A percentile compares a stretch with the other conserved stretches of the same genome.
Conservation (phyloP, 176 grass and related monocot genomes). For the Oryza nivara region DNA sequence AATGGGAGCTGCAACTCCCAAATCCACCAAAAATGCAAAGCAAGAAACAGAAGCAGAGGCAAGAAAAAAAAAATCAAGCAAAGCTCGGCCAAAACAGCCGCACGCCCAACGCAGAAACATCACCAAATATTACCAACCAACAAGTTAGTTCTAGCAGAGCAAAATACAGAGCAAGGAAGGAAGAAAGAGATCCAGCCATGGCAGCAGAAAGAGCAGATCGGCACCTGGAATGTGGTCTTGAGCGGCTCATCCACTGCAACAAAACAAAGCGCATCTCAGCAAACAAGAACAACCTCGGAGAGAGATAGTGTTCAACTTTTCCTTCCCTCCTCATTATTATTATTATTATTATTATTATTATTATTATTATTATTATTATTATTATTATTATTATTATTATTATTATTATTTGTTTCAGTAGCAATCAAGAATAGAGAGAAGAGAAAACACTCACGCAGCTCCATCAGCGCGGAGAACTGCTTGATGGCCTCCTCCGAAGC, state of each 20-base stretch:
- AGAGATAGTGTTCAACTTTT: background rate
- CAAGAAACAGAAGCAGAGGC: background rate
- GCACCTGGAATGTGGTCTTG: constrained; percentile 89
- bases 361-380: too few species aligned
- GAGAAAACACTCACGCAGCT: constrained; percentile 55
- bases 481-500: constrained; percentile 77
- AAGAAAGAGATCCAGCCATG: constrained; percentile 33
- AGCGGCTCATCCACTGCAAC: constrained; percentile 76
- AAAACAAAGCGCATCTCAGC: constrained; percentile 41
- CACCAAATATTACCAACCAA: background rate
- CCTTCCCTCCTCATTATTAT: too few species aligned
- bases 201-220: constrained; percentile 41
- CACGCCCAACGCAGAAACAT: too few species aligned
- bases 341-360: too few species aligned
- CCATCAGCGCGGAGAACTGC: constrained; percentile 81
- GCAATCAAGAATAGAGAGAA: background rate
- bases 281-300: constrained; percentile 36
- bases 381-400: too few species aligned
- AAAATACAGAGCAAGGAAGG: constrained; percentile 22
- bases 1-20: background rate
- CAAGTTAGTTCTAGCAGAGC: background rate
- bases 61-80: constrained; percentile 15
- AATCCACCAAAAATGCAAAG: constrained; percentile 26
- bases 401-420: too few species aligned
- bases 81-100: background rate